Base-by-base conservation (phyloP, 768 basidiomycete species). In the Tricholoma furcatifolium region DNA sequence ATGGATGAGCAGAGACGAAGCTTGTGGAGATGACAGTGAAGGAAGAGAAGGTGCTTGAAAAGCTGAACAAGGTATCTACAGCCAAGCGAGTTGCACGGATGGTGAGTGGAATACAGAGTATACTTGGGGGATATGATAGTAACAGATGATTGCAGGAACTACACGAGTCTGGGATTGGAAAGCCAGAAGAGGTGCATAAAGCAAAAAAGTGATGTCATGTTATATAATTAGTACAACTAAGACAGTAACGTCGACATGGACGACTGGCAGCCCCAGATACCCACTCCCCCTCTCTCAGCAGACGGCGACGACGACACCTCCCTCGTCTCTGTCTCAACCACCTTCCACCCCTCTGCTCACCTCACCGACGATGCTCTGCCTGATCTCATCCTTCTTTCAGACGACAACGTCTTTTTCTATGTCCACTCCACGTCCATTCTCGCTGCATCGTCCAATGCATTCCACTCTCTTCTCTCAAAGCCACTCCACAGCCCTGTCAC, bases 41-140 rank as follows among this genome's bases (percentile, higher is more conserved):
- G 0, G 97, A 99, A 67, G 82, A 74, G 9, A 80, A 80, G 55
- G 93, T 98, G 3, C 72, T 98, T 51, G 88, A 92, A 57, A 81
- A 85, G 55, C 72, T 99, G 51, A 97, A 96, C 68, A 70, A 73
- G 4, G 94, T 99, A n/a, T 91, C 90, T 8, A 91, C 88, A 0
- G 96, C 95, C 2, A 94, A 97, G 67, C 82, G 97, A 24, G 70
- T 96, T 42, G 96, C 97, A 1, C 91, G 87, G 50, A 96, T 98
- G 93, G 94, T 93, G 62, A 64, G 84, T 64, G n/a, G 21, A 8
- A 6, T 48, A 15, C 5, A 6, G 27, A 27, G 27, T 15, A 27
- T 18, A 8, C 15, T 6, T 47, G 17, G 12, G 20, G 52, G 17
- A 24, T 23, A 42, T 14, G n/a, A 8, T 24, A 17, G 50, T 23